Evolutionary conservation across 345 rosid species (phyloP), one percentile per base, ranked within the genome.

Genomic region (Citrus maxima): DNA sequence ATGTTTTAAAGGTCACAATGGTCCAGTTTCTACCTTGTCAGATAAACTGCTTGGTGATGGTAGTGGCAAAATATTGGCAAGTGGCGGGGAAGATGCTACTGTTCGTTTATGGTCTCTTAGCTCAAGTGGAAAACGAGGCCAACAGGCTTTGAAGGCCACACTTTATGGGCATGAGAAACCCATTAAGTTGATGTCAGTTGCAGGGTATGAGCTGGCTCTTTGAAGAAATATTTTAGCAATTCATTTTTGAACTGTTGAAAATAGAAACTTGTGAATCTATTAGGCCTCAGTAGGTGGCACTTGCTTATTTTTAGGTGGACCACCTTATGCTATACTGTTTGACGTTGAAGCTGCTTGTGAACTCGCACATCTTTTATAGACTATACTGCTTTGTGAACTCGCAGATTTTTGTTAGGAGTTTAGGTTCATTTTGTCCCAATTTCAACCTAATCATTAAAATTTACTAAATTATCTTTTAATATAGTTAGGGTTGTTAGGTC

Each of bases 21-120:
- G 91, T 58, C 89, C 90, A 18, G 93, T 89, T 67, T 79, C 85
- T 24, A 74, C 88, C 55, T 80, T 92, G 80, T 90, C 97, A 18
- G 90, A 90, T 80, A 85, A 87, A 77, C 83, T 92, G 67, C 79
- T 89, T 71, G 94, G 92, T 70, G 88, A 88, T 77, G 85, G 74
- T 32, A 76, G 37, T 77, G 68, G 70, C 69, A 88, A 70, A 84
- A 56, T 90, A 56, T 76, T 90, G 85, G 91, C 91, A 65, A 92
- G 93, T 76, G 93, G 97, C 72, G 94, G 94, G 64, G 94, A 90
- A 51, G 94, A 92, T 82, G 88, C 89, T 32, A 89, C 93, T 18
- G 82, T 90, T 80, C 90, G 97, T 49, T 86, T 90, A 35, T 90
- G 94, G 94, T 87, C 97, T 49, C 90, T 92, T 79, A 73, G 81